Evolutionary conservation across 352 stramenopile genomes (phyloP), one percentile per base, ranked within the genome.

Genomic region (Globisporangium lucens): DNA sequence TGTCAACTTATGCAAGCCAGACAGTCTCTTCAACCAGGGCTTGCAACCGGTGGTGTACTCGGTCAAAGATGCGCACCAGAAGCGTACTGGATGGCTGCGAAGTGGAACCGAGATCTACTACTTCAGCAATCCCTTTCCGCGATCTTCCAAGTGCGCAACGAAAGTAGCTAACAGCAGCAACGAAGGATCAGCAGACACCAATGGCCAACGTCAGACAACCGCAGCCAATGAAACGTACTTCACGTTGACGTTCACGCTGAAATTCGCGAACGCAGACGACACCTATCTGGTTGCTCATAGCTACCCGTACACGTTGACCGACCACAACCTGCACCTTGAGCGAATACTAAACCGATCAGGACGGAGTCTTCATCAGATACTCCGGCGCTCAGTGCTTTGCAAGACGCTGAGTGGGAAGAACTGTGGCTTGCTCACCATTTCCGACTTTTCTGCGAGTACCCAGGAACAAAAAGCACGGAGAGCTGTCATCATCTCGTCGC

Each of bases 21-120:
- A 97, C 65, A 96, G 83, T 5, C 63, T 98, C 41, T 98, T 97
- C 73, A 97, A 97, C 56, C 76, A 86, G 63, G 95, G 95, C 1
- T 92, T 98, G 61, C 87, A 91, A 12, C 93, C 95, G 0, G 80
- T 98, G 0, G 61, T 97, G 8, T 98, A 98, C 72, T 97, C 85
- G 0, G 74, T 88, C 7, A 66, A 74, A 61, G 86, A 95, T 66
- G 89, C 85, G 15, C 62, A 65, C 1, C 66, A 78, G 17, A 73
- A 83, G 43, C 70, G 69, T 9, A 71, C 81, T 29, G 89, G 93
- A 9, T 98, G 93, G 94, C 51, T 75, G 20, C 83, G 90, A 22
- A 73, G 71, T 2, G 93, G 91, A 13, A 75, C 71, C 7, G 78
- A 96, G 12, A 91, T 98, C n/a, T 90, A 87, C 63, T 98, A 98